phyloP scores from a whole-genome alignment of 768 basidiomycete species.

The Suillus subalutaceus region DNA sequence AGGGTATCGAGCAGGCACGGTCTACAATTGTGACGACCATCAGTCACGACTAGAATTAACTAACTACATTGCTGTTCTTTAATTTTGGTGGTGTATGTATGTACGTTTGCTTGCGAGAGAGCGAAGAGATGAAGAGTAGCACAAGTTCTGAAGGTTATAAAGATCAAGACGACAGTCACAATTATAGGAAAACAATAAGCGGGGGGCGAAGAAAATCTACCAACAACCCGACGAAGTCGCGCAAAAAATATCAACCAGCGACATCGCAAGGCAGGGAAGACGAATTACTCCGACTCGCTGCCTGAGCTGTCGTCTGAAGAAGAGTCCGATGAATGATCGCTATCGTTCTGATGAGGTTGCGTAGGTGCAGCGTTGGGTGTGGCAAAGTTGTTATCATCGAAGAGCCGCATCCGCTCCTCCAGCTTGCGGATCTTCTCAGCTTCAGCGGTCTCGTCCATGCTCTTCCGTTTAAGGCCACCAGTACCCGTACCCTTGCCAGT shows the following conservation, averaged over 20 bases:
- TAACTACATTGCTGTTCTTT: constrained; percentile 54
- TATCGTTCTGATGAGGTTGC: constrained; percentile 42
- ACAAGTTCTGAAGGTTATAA: constrained; percentile 35
- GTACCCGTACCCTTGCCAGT: constrained; percentile 82
- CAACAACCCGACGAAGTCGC: constrained; percentile 24
- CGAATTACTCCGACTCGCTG: constrained; percentile 76
- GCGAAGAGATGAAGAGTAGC: constrained; percentile 19
- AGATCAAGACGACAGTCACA: constrained; percentile 36
- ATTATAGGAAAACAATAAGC: constrained; percentile 32
- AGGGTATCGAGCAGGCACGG: constrained; percentile 17
- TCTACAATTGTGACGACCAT: constrained; percentile 21
- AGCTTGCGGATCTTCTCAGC: constrained; percentile 92
- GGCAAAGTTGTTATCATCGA: constrained; percentile 51
- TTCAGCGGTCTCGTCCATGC: constrained; percentile 97
- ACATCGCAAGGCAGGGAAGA: not conserved
- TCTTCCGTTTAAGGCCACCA: constrained; percentile 90
- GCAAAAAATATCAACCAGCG: constrained; percentile 15
- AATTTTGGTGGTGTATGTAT: constrained; percentile 45
- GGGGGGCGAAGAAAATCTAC: constrained; percentile 26
- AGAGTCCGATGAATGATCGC: constrained; percentile 79
- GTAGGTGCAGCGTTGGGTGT: constrained; percentile 38
- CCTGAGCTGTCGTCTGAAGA: constrained; percentile 82
- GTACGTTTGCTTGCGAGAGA: constrained; percentile 37
- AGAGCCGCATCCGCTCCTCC: constrained; percentile 85
- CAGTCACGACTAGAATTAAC: constrained; percentile 39